phyloP scores from a whole-genome alignment of 257 asterid species.

The Nicotiana sylvestris region DNA sequence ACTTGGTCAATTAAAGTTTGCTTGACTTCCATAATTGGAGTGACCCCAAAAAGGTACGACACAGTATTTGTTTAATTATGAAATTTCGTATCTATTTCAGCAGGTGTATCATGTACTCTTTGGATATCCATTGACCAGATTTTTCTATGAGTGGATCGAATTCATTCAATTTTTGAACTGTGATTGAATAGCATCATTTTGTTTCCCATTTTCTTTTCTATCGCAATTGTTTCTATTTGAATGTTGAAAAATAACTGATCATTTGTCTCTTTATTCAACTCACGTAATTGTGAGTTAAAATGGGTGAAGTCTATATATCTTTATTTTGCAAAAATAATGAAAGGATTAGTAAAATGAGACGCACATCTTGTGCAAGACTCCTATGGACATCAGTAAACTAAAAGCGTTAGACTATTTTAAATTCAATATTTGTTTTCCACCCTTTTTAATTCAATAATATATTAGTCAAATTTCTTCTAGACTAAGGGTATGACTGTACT shows the following conservation, averaged over 20 bases:
- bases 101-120: not conserved
- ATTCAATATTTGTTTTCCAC: no score
- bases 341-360: no score
- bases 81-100: not conserved
- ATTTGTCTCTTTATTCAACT: no score
- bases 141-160: not conserved
- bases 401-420: no score
- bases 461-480: no score
- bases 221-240: not conserved
- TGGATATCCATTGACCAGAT: not conserved
- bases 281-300: no score
- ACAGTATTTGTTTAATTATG: not conserved
- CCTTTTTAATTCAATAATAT: no score
- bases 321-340: no score
- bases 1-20: slow-evolving; percentile 15
- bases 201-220: not conserved
- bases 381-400: no score
- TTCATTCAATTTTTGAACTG: not conserved
- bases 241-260: not conserved
- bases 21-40: slow-evolving; percentile 13
- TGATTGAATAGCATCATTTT: not conserved
- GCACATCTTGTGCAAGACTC: no score
- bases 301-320: no score
- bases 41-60: not conserved
- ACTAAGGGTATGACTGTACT: no score